Evolutionary conservation across 805 yeast genomes (phyloP).

Genomic region (Hanseniaspora valbyensis): DNA sequence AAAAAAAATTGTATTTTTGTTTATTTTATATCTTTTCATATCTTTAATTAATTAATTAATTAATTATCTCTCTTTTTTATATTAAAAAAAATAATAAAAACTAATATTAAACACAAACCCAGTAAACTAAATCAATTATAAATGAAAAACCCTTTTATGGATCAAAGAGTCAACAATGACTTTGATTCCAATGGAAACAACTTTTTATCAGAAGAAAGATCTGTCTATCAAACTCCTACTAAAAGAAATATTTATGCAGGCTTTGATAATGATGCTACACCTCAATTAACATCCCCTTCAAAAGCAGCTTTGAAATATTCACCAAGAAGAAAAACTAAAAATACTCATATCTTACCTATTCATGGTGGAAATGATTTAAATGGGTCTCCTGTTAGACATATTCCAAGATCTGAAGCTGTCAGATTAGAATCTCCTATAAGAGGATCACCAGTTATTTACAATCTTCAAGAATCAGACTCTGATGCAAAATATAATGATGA

Average conservation of each 20-base stretch:
- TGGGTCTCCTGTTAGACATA: slow-evolving; percentile 26
- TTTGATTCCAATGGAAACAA: neutral
- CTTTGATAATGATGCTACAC: slow-evolving; percentile 6
- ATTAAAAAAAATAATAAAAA: no score
- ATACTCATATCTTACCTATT: slow-evolving; percentile 26
- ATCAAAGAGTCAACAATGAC: slow-evolving; percentile 14
- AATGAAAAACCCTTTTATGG: slow-evolving; percentile 15
- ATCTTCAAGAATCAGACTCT: slow-evolving; percentile 33
- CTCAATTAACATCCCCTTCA: slow-evolving; percentile 30
- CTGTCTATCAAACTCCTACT: slow-evolving; percentile 14
- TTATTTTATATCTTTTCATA: neutral
- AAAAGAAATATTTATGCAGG: slow-evolving; percentile 5
- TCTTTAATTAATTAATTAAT: no score
- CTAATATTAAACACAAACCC: neutral
- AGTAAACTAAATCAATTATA: no score
- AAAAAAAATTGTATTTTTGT: no score
- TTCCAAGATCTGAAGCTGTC: slow-evolving; percentile 59
- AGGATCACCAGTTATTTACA: slow-evolving; percentile 39
- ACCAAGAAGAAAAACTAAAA: slow-evolving; percentile 31
- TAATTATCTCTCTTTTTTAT: no score
- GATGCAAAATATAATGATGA: no score
- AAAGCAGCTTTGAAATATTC: slow-evolving; percentile 31
- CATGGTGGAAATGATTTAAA: slow-evolving; percentile 9
- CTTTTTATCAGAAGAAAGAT: slow-evolving; percentile 12
- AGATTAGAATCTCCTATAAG: slow-evolving; percentile 63